Percentiles rank a stretch among this genome's conserved stretches.
These are phyloP conservation scores for Fusarium chuoi DNA, from an alignment of 2,329 filamentous ascomycete species.

Conservation along the genomic window DNA sequence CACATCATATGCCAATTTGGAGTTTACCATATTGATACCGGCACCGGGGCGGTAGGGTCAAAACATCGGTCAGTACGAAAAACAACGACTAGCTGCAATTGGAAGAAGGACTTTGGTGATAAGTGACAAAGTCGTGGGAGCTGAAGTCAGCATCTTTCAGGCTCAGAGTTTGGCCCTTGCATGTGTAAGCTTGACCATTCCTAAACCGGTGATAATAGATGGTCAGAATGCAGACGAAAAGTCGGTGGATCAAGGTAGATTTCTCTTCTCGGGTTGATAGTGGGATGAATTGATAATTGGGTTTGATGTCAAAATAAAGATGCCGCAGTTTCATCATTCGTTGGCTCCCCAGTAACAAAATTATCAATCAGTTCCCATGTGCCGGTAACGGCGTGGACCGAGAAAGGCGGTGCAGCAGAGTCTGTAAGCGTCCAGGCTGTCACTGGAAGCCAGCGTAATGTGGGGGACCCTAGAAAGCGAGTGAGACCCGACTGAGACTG, in stretches of 20 bases:
- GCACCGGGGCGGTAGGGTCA: not conserved
- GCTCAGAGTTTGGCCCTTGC: not conserved
- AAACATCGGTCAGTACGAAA: not conserved
- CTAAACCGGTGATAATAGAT: not conserved
- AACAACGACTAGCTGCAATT: not conserved
- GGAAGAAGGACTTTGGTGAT: conserved; percentile 21
- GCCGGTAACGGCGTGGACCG: not conserved
- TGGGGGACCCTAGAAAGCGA: not conserved
- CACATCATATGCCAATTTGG: not conserved
- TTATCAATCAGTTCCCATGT: not conserved
- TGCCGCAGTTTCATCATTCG: not conserved
- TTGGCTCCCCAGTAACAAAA: not conserved
- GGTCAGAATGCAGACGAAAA: not conserved
- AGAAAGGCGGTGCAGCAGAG: conserved; percentile 3
- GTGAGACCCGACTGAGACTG: not conserved
- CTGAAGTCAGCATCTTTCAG: not conserved
- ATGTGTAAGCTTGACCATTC: conserved; percentile 2
- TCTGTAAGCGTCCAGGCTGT: not conserved
- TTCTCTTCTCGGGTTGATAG: not conserved
- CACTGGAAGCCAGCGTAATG: not conserved
- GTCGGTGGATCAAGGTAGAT: not conserved
- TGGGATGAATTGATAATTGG: not conserved
- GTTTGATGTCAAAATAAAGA: not conserved
- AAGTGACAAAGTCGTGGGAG: not conserved
- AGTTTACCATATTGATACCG: not conserved